Conservation (phyloP, 192 early-diverging fungal genomes). For the Backusella parvicylindrica region DNA sequence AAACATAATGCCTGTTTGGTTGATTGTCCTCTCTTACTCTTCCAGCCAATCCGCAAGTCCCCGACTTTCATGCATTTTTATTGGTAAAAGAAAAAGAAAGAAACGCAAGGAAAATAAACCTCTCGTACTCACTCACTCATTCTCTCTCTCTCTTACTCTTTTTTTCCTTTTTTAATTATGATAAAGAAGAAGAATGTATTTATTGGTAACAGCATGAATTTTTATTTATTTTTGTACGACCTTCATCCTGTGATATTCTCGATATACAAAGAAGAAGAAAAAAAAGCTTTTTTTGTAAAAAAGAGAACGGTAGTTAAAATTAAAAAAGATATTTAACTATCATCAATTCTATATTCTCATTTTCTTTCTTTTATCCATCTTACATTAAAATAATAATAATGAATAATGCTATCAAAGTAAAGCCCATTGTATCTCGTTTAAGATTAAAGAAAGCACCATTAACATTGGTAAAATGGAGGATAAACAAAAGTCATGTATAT, state of each 20-base stretch:
- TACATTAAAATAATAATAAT: neutral
- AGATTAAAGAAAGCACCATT: conserved; percentile 34
- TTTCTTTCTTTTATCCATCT: neutral
- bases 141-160: too few species aligned
- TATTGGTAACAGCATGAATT: neutral
- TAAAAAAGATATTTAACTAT: neutral
- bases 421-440: conserved; percentile 6
- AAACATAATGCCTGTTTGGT: too few species aligned
- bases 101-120: neutral
- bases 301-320: neutral
- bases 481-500: neutral
- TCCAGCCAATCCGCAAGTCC: neutral
- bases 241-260: neutral
- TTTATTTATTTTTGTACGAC: neutral
- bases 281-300: neutral
- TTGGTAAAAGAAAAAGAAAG: neutral
- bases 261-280: neutral
- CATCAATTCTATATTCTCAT: neutral
- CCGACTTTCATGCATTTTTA: neutral
- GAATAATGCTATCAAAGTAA: neutral
- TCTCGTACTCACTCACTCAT: too few species aligned
- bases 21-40: too few species aligned
- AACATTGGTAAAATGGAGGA: conserved; percentile 19
- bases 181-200: too few species aligned
- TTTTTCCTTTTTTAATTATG: too few species aligned